Evolutionary conservation across 345 rosid species (phyloP), one percentile per base, ranked within the genome.

Genomic region (Laguncularia racemosa): DNA sequence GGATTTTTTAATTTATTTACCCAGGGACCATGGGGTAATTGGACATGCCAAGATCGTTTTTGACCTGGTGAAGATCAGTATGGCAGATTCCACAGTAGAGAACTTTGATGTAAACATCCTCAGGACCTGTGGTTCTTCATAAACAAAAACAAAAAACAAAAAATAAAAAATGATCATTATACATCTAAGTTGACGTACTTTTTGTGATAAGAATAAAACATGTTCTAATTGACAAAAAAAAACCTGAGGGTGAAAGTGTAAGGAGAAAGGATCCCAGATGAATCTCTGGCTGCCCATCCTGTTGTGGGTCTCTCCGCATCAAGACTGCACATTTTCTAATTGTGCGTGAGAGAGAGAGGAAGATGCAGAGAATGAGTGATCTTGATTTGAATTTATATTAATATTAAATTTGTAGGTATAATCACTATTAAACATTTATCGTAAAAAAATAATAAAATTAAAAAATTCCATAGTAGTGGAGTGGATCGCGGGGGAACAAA

Each of bases 11-110:
- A n/a, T n/a, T n/a, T n/a, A n/a, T 45, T 10, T 72, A 89, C 96
- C 95, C 92, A 0, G 92, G 88, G 60, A 86, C 90, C 84, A 86
- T 81, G 11, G 95, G 95, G 66, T 89, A 90, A 16, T 69, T 69
- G 21, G 92, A 65, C 80, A 71, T 65, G 75, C 80, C 80, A 0
- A 84, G 78, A 61, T 86, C 88, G 49, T 78, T 81, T 57, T 75
- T 86, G 52, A 73, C 48, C 61, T 84, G 91, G 60, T 83, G 95
- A 58, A 90, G 52, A 72, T 90, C 95, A 6, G 86, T 77, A 62
- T 86, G 95, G 66, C 91, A 84, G 53, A 86, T 72, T 53, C 95
- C 97, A 63, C 90, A 81, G 57, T 67, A 74, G 8, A 84, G 63
- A 57, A 90, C 78, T 73, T 73, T 76, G 33, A 90, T 58, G 46